Base-by-base conservation (phyloP, 176 grass and related monocot genomes). In the Sorghum bicolor region DNA sequence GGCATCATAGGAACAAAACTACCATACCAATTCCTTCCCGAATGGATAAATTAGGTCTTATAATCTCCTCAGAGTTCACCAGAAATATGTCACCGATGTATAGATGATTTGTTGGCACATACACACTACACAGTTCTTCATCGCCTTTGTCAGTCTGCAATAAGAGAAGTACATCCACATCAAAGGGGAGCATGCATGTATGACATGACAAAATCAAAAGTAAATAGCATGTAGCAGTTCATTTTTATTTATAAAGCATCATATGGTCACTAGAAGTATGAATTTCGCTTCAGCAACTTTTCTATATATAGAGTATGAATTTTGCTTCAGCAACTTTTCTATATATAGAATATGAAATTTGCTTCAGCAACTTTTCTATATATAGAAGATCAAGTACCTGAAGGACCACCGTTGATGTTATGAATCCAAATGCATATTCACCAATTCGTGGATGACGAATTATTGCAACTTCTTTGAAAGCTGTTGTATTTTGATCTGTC, bases 381-480 rank as follows among this genome's bases (percentile, higher is more conserved):
- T n/a, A 58, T 41, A 60, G 61, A 88, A 79, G 72, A 60, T 30
- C 30, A 65, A 78, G n/a, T 89, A 99, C 97, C 93, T 99, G 97
- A 92, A 99, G 97, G 48, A 92, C 66, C 64, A 99, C 47, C 1
- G 88, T 89, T 52, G 97, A 99, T 80, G 97, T 99, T 74, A 99
- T 99, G 57, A 99, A 99, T 78, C 97, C 97, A 82, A 99, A 99
- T 67, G 97, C 97, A 39, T 99, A 99, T 89, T 99, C 97, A 58
- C 97, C 97, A 45, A 99, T 73, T 19, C 97, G 93, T 47, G 97
- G 97, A 91, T 99, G 97, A 39, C 97, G 89, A 83, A 99, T 96
- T 79, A 99, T 96, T n/a, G 97, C 97, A 83, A 99, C 97, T 84
- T 99, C 97, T 83, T 99, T 99, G 77, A 99, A 99, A 61, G 97